Evolutionary conservation across 495 filamentous ascomycete genomes (phyloP).

Genomic region (Neurospora sp.): DNA sequence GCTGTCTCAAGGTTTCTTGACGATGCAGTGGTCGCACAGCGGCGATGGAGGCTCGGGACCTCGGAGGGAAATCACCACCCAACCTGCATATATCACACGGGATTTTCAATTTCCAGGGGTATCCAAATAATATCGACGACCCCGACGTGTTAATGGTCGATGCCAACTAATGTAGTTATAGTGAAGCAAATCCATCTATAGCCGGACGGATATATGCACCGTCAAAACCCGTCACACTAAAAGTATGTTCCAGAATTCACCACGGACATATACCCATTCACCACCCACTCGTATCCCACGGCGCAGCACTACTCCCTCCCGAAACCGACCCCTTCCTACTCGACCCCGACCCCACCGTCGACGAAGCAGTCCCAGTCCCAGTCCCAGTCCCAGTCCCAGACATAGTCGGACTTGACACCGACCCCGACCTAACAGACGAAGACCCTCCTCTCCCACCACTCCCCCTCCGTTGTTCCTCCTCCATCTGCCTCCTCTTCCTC

Average conservation of each 20-base stretch:
- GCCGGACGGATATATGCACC: not conserved
- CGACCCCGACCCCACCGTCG: conserved; percentile 1
- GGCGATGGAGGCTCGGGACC: not conserved
- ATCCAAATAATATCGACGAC: not conserved
- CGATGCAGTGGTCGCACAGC: not conserved
- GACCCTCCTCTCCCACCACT: not conserved
- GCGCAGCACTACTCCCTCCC: not conserved
- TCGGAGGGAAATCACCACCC: not conserved
- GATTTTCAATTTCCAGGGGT: not conserved
- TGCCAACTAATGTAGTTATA: not conserved
- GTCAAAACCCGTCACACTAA: not conserved
- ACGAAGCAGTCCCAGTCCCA: not conserved
- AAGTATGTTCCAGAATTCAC: not conserved
- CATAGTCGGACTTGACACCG: not conserved
- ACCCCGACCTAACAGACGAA: not conserved
- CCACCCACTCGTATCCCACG: not conserved
- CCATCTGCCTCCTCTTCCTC: conserved; percentile 6
- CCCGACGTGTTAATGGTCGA: not conserved
- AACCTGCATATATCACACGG: not conserved
- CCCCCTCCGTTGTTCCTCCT: not conserved
- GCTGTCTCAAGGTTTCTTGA: not conserved
- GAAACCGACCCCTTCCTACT: conserved; percentile 2
- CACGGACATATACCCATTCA: not conserved
- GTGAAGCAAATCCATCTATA: not conserved
- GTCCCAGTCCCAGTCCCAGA: not conserved